Evolutionary conservation across 139 green algal genomes (phyloP).

Genomic region (Picochlorum sp.): DNA sequence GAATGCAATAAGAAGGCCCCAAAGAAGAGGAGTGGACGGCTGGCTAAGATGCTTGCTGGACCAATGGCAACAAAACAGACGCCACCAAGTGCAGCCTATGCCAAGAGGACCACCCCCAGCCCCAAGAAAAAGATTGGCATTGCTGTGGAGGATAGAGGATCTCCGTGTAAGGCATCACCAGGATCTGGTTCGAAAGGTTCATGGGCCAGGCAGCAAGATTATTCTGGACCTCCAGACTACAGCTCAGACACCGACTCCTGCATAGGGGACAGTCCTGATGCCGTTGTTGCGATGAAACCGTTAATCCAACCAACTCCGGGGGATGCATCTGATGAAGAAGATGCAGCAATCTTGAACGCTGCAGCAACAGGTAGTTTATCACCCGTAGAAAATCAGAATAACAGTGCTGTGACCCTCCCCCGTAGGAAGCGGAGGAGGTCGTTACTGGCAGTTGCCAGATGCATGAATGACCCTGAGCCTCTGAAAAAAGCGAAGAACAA

Average conservation of each 20-base stretch:
- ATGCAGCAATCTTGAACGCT: constrained; percentile 4
- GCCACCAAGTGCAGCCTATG: background rate
- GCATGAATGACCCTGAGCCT: background rate
- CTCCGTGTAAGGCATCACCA: background rate
- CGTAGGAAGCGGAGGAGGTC: background rate
- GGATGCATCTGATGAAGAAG: constrained; percentile 5
- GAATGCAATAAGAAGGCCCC: background rate
- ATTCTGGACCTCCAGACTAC: background rate
- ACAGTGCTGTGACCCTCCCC: background rate
- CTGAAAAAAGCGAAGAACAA: background rate
- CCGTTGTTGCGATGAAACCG: constrained; percentile 3
- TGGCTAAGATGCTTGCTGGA: background rate
- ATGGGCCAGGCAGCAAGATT: background rate
- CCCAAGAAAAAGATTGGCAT: background rate
- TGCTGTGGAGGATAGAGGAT: background rate
- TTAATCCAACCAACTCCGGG: background rate
- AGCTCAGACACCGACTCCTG: background rate
- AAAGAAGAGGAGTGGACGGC: background rate
- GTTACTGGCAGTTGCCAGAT: background rate
- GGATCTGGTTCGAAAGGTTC: background rate
- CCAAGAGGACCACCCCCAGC: background rate
- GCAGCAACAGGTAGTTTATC: constrained; percentile 4
- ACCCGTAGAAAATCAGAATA: background rate
- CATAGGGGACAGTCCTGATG: constrained; percentile 1
- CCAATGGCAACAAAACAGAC: background rate